These are phyloP conservation scores for Beauveria caledonica DNA, from an alignment of 2,329 filamentous ascomycete species.

Conservation along the genomic window DNA sequence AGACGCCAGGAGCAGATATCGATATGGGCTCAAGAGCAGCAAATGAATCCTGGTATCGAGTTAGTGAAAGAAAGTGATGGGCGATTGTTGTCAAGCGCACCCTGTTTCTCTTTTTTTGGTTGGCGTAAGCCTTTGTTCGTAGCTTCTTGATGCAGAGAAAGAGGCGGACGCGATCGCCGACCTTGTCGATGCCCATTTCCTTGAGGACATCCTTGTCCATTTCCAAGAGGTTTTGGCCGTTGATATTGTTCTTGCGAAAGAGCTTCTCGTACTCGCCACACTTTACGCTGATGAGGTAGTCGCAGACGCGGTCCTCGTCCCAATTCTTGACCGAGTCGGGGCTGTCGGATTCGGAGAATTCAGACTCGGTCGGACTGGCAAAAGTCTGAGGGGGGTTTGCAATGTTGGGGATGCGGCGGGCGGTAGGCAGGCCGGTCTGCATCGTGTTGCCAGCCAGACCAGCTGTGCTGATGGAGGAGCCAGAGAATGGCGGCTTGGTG, in stretches of 20 bases:
- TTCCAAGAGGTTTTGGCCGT: conserved; percentile 90
- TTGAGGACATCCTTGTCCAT: conserved; percentile 95
- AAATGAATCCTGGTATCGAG: conserved; percentile 61
- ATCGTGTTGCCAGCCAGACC: conserved; percentile 36
- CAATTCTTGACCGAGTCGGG: conserved; percentile 73
- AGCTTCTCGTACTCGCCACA: conserved; percentile 89
- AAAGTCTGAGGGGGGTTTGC: conserved; percentile 49
- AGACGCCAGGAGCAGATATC: conserved; percentile 28
- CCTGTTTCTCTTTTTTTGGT: conserved; percentile 76
- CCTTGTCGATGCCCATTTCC: conserved; percentile 97
- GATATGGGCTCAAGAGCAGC: conserved; percentile 59
- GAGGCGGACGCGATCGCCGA: conserved; percentile 89
- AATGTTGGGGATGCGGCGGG: conserved; percentile 43
- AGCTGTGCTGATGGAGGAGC: conserved; percentile 38
- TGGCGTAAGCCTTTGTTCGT: conserved; percentile 65
- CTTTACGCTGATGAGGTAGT: conserved; percentile 85
- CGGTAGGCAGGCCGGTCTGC: conserved; percentile 41
- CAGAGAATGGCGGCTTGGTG: conserved; percentile 62
- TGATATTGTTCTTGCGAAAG: conserved; percentile 91
- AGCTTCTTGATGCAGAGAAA: conserved; percentile 80
- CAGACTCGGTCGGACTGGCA: conserved; percentile 81
- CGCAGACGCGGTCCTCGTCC: conserved; percentile 85
- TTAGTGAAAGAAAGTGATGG: not conserved
- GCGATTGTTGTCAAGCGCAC: conserved; percentile 41
- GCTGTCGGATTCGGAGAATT: conserved; percentile 78